These are phyloP conservation scores for Lithohypha guttulata DNA, from an alignment of 2,329 filamentous ascomycete genomes.

Conservation along the genomic window DNA sequence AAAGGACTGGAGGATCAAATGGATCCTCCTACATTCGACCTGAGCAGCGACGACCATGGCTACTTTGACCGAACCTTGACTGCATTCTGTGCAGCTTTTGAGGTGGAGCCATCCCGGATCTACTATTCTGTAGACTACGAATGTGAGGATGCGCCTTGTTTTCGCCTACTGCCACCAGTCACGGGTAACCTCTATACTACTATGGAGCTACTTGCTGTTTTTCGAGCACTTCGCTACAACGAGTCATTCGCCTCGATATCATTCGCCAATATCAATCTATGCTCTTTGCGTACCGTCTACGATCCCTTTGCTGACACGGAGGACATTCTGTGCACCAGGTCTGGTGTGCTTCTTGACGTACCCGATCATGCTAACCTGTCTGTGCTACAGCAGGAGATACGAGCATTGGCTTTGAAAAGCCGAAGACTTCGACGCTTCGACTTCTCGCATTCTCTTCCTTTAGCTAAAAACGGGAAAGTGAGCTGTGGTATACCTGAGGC, in stretches of 20 bases:
- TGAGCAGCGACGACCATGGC: constrained; percentile 48
- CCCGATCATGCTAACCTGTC: constrained; percentile 46
- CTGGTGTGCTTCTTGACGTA: constrained; percentile 43
- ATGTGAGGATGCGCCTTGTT: constrained; percentile 57
- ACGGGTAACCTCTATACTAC: constrained; percentile 43
- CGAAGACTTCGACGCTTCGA: constrained; percentile 52
- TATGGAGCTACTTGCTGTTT: constrained; percentile 57
- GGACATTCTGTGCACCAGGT: constrained; percentile 50
- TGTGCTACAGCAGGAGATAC: constrained; percentile 57
- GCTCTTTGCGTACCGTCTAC: constrained; percentile 50
- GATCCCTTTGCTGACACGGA: constrained; percentile 53
- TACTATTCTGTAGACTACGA: constrained; percentile 51
- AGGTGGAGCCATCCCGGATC: constrained; percentile 56
- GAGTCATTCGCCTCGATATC: constrained; percentile 58
- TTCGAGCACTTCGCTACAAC: constrained; percentile 59
- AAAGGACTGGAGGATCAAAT: constrained; percentile 42
- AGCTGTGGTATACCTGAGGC: constrained; percentile 62
- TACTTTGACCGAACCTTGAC: constrained; percentile 57
- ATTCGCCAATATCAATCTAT: constrained; percentile 54
- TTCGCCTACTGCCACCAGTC: constrained; percentile 50
- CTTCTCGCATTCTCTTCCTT: constrained; percentile 42
- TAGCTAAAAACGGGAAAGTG: constrained; percentile 42
- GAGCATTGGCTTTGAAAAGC: constrained; percentile 56
- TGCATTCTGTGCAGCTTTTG: constrained; percentile 60
- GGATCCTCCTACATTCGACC: constrained; percentile 37